phyloP scores from a whole-genome alignment of 2,329 filamentous ascomycete species.

The Ophiostoma triangulosporum region DNA sequence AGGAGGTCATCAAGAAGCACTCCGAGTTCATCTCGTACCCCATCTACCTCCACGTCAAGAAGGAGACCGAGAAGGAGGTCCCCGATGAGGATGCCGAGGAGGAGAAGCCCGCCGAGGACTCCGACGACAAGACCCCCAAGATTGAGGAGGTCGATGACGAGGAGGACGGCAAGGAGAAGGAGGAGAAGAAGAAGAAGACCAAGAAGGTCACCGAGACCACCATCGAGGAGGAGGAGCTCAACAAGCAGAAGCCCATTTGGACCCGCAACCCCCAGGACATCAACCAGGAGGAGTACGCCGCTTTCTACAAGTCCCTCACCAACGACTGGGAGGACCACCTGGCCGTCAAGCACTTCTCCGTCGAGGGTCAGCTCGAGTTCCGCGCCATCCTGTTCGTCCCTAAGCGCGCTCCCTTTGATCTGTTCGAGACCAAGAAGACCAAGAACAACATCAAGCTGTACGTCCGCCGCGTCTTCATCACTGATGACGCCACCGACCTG shows the following conservation, averaged over 20 bases:
- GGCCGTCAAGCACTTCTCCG: conserved; percentile 99
- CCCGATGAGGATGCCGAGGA: conserved; percentile 82
- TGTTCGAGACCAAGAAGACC: conserved; percentile 99
- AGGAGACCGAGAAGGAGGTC: conserved; percentile 98
- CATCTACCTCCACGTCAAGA: conserved; percentile 98
- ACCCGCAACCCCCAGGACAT: conserved; percentile 96
- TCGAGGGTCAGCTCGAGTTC: conserved; percentile 99
- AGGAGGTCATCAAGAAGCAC: conserved; percentile 99
- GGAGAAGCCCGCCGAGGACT: conserved; percentile 38
- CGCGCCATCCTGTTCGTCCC: conserved; percentile 98
- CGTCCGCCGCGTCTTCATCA: conserved; percentile 99
- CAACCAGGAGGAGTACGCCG: conserved; percentile 86
- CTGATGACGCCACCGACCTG: conserved; percentile 96
- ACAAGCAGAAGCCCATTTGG: conserved; percentile 99
- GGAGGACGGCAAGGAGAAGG: conserved; percentile 66
- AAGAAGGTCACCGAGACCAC: conserved; percentile 99
- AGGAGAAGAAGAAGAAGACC: conserved; percentile 84
- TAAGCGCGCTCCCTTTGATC: conserved; percentile 98
- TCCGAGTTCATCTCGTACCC: conserved; percentile 99
- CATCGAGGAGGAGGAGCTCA: conserved; percentile 98
- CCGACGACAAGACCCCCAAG: conserved; percentile 88
- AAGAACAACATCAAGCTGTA: conserved; percentile 99
- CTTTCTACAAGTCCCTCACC: conserved; percentile 99
- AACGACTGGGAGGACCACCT: conserved; percentile 99
- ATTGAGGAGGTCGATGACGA: conserved; percentile 84